Evolutionary conservation across 495 filamentous ascomycete genomes (phyloP).

Genomic region (Aspergillus saccharolyticus): DNA sequence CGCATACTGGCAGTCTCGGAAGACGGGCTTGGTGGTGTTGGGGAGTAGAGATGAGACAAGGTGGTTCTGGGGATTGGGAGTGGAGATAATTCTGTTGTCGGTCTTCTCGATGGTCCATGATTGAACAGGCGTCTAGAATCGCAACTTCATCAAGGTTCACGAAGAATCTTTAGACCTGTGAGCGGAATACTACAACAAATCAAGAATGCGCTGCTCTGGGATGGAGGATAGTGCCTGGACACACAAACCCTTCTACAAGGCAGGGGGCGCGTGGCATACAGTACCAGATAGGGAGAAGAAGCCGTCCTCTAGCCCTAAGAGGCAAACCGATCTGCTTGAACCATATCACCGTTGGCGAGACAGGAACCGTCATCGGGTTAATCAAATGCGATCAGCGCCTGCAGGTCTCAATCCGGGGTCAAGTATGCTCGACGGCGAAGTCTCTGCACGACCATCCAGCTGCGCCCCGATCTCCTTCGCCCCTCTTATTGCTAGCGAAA

Average conservation of each 20-base stretch:
- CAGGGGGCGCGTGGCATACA: neutral
- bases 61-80: too few relatives aligned
- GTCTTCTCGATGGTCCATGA: neutral
- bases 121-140: neutral
- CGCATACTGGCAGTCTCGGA: conserved; percentile 55
- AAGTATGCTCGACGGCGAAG: neutral
- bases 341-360: neutral
- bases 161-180: too few relatives aligned
- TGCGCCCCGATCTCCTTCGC: neutral
- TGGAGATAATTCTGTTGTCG: neutral
- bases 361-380: too few relatives aligned
- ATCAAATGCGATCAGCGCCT: neutral
- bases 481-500: neutral
- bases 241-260: neutral
- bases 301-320: neutral
- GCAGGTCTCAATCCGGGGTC: neutral
- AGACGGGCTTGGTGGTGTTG: conserved; percentile 38
- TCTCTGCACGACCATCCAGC: neutral
- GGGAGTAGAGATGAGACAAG: neutral
- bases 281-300: neutral
- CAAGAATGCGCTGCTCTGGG: neutral
- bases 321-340: neutral
- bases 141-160: neutral
- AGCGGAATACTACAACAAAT: neutral
- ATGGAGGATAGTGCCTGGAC: too few relatives aligned